Base-by-base conservation (phyloP, 306 rosid species). In the Trifolium dubium region DNA sequence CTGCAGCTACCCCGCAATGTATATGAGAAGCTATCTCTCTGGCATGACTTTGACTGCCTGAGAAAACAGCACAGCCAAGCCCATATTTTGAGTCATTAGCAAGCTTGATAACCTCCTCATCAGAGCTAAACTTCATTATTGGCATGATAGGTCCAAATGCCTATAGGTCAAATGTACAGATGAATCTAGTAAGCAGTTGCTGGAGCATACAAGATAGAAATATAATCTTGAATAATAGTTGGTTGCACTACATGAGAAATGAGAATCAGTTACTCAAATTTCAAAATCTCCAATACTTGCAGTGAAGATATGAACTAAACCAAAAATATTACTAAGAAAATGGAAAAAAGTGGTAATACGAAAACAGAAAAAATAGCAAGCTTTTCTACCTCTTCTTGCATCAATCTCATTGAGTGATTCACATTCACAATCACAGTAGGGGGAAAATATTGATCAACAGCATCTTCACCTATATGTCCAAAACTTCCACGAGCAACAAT, bases 91-190 rank as follows among this genome's bases (percentile, higher is more conserved):
- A 90, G 76, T 92, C 97, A 87, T 92, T 92, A 64, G 97, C 98
- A 68, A 92, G 98, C 76, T 31, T 79, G 78, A 92, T 79, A 32
- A 67, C 97, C 85, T 90, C 97, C 53, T 87, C 97, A 72, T 92
- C 97, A 10, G 96, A 82, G 86, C 85, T 86, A 79, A 90, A 89
- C 79, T 89, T 87, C 98, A 87, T 90, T 80, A 92, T 86, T 46
- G 97, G 97, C 96, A 92, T 82, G 77, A 92, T 89, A 64, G 97
- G 98, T 86, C 98, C 96, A 76, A 92, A 92, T 79, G 97, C 92
- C 97, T 92, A 78, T 12, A 79, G 51, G 70, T 51, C 40, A 74
- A 61, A 68, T 40, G 53, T 29, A 82, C 40, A 29, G 60, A 75
- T 40, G 80, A 70, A 54, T 71, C 72, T 15, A 68, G 56, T 58